phyloP scores from a whole-genome alignment of 352 stramenopile genomes.

The Phytophthora europaea region DNA sequence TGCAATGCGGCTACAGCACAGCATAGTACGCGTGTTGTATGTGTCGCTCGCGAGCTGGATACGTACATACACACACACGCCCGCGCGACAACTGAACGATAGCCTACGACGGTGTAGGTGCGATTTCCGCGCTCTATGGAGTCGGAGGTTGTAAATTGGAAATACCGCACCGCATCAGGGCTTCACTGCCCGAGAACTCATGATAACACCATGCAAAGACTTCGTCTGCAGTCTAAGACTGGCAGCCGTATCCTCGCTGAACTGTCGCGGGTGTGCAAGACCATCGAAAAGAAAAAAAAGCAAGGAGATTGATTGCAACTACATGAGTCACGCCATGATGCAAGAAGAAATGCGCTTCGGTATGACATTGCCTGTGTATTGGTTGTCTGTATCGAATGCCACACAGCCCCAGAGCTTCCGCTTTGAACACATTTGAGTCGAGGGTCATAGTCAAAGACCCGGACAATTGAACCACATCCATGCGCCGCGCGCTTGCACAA shows the following conservation, averaged over 20 bases:
- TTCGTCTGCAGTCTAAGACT: not conserved
- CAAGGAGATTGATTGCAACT: not conserved
- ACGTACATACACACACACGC: not conserved
- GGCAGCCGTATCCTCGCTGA: conserved; percentile 9
- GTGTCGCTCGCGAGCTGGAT: not conserved
- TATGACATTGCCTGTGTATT: not conserved
- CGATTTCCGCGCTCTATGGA: not conserved
- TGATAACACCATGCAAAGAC: not conserved
- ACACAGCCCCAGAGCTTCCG: not conserved
- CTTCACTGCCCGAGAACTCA: not conserved
- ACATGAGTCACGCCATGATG: not conserved
- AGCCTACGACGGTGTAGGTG: not conserved
- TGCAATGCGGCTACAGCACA: conserved; percentile 17
- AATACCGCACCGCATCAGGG: not conserved
- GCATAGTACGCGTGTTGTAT: not conserved
- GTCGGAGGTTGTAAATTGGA: not conserved
- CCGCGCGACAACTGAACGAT: not conserved
- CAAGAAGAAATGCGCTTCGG: not conserved
- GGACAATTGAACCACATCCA: conserved; percentile 30
- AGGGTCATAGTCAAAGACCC: not conserved
- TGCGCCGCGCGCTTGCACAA: conserved; percentile 24
- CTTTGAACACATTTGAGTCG: not conserved
- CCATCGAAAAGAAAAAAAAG: not conserved
- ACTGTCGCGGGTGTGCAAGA: conserved; percentile 5
- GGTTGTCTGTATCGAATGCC: not conserved